phyloP scores from a whole-genome alignment of 2,329 filamentous ascomycete species.

The Pleoardoris graminearum region DNA sequence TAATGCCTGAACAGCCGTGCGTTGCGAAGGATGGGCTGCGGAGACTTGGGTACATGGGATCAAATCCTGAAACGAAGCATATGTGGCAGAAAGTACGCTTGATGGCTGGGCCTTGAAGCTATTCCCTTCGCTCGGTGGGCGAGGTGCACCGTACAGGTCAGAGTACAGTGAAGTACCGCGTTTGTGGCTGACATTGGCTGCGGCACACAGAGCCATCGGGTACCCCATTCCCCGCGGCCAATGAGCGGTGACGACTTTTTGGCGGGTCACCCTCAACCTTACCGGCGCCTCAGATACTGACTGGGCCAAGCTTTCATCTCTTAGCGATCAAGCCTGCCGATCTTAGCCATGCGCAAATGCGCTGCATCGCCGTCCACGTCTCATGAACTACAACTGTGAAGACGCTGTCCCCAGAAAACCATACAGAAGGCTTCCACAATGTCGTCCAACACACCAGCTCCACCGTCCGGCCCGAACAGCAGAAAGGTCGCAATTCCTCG shows the following conservation, averaged over 20 bases:
- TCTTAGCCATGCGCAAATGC: background rate
- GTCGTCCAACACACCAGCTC: conserved; percentile 13
- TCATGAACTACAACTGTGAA: background rate
- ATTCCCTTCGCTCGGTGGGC: too few species aligned
- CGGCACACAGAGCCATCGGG: background rate
- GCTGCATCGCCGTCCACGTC: background rate
- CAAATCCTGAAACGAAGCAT: too few species aligned
- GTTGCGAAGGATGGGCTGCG: too few species aligned
- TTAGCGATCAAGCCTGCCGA: background rate
- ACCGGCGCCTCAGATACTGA: too few species aligned
- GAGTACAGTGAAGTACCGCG: background rate
- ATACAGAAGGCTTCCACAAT: conserved; percentile 1
- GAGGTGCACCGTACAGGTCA: too few species aligned
- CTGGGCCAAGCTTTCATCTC: background rate
- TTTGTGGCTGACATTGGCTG: background rate
- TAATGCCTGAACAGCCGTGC: too few species aligned
- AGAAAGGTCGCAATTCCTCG: conserved; percentile 40
- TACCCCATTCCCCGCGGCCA: background rate
- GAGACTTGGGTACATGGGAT: too few species aligned
- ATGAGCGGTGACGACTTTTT: background rate
- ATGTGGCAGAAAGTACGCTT: too few species aligned
- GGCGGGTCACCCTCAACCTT: background rate
- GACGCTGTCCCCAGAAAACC: background rate
- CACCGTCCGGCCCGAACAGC: background rate
- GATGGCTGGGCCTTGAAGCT: too few species aligned